Base-by-base conservation (phyloP, 306 rosid genomes). In the Rubus parviflorus region DNA sequence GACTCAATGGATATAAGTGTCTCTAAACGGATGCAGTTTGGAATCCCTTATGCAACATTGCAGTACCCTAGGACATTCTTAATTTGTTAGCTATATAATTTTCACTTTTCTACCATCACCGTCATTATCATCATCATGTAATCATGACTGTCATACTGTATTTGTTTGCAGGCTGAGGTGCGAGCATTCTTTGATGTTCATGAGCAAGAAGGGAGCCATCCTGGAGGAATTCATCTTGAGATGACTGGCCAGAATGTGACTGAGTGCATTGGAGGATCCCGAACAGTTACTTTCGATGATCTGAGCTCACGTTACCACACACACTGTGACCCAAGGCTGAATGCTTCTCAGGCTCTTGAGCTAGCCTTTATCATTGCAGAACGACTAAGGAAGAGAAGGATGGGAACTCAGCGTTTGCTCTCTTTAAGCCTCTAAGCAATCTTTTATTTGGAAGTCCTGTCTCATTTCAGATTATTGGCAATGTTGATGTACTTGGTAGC, bases 191-290 rank as follows among this genome's bases (percentile, higher is more conserved):
- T 90, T 51, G 96, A 90, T 37, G 96, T 90, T 56, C 96, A 90
- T 22, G 96, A 90, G 51, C 93, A 90, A 87, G 93, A 90, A 90
- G 96, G 96, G 19, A 88, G 91, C 82, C 90, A 90, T 37, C 83
- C 96, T 0, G 96, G 96, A 64, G 96, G 96, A n/a, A 72, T 90
- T 35, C 96, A 90, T 74, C 74, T 90, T 23, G 96, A 90, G 82
- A 90, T 88, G 96, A 90, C 93, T 0, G 91, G 96, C 47, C 96
- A 90, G 86, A 90, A 90, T 56, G 96, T 90, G 38, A 90, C 96
- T 6, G 96, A 90, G 75, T 90, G 96, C 89, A 88, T 88, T 37
- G 96, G 96, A 78, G 96, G 93, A 65, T 90, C 96, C 8, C 85
- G 87, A 70, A 82, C 90, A 0, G 96, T 90, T 84, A 90, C 93